Conservation (phyloP, 306 rosid species). For the Myrica gale region DNA sequence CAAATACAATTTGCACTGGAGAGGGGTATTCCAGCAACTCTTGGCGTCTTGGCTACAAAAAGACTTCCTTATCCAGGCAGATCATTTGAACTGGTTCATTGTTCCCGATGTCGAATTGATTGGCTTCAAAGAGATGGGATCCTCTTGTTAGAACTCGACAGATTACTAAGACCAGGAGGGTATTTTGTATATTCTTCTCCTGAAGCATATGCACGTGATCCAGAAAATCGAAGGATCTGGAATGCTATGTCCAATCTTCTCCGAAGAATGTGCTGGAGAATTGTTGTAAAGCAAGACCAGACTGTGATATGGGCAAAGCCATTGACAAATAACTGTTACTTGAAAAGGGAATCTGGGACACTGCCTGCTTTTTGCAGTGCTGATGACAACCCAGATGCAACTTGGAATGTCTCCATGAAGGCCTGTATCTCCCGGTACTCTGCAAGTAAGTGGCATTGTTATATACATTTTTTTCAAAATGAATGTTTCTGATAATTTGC, state of each 20-base stretch:
- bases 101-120: slow-evolving; percentile 67
- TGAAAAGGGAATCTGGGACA: slow-evolving; percentile 45
- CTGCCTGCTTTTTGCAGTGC: slow-evolving; percentile 42
- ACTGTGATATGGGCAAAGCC: slow-evolving; percentile 66
- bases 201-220: slow-evolving; percentile 59
- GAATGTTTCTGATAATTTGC: neutral
- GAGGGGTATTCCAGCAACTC: slow-evolving; percentile 67
- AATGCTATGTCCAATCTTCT: slow-evolving; percentile 46
- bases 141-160: slow-evolving; percentile 56
- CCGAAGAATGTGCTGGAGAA: slow-evolving; percentile 59
- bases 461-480: neutral
- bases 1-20: slow-evolving; percentile 68
- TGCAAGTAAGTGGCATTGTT: slow-evolving; percentile 40
- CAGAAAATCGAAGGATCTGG: slow-evolving; percentile 52
- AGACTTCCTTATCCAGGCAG: slow-evolving; percentile 66
- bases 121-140: slow-evolving; percentile 64
- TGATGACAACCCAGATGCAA: slow-evolving; percentile 44
- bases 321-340: slow-evolving; percentile 49
- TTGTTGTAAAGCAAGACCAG: slow-evolving; percentile 50
- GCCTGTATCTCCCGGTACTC: slow-evolving; percentile 53
- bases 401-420: slow-evolving; percentile 61
- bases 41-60: slow-evolving; percentile 64
- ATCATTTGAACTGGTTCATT: slow-evolving; percentile 62
- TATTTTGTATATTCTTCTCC: slow-evolving; percentile 64
- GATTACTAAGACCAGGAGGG: slow-evolving; percentile 62